phyloP scores from a whole-genome alignment of 129 eudicot species.

The Flaveria ramosissima region DNA sequence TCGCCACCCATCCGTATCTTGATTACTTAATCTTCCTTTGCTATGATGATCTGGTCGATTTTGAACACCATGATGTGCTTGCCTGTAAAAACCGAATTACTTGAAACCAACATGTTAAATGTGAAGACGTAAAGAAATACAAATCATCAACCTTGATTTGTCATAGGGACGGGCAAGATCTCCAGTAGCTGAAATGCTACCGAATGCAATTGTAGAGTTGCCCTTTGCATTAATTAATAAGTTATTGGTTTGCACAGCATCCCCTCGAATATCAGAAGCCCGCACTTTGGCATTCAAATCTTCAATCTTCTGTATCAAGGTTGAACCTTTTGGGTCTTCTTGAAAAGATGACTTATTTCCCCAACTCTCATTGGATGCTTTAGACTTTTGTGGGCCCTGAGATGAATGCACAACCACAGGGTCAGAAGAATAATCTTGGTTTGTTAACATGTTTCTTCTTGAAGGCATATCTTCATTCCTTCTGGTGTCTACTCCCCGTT shows the following conservation, averaged over 20 bases:
- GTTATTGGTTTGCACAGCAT: constrained; percentile 46
- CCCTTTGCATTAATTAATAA: constrained; percentile 31
- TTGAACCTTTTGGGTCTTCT: constrained; percentile 51
- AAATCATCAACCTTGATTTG: constrained; percentile 44
- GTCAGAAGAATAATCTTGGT: constrained; percentile 18
- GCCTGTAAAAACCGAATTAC: constrained; percentile 46
- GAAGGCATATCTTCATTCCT: constrained; percentile 47
- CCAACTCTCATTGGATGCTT: constrained; percentile 39
- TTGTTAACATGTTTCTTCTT: constrained; percentile 33
- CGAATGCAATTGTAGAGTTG: constrained; percentile 34
- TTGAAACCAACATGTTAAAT: background rate
- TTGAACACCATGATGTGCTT: constrained; percentile 48
- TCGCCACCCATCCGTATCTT: constrained; percentile 64
- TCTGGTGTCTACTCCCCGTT: constrained; percentile 60
- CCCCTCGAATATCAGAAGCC: constrained; percentile 61
- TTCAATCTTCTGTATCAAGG: constrained; percentile 79
- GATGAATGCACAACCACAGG: constrained; percentile 36
- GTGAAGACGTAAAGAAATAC: constrained; percentile 17
- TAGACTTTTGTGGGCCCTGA: constrained; percentile 35
- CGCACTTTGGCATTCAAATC: constrained; percentile 79
- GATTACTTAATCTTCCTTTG: constrained; percentile 59
- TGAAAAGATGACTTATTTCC: constrained; percentile 41
- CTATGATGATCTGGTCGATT: constrained; percentile 46
- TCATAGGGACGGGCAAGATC: constrained; percentile 34
- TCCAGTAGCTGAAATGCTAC: constrained; percentile 37